A percentile compares a stretch with the other conserved stretches of the same genome.
These are phyloP conservation scores for Macadamia integrifolia DNA, from an alignment of 164 flowering plant genomes.

Conservation along the genomic window DNA sequence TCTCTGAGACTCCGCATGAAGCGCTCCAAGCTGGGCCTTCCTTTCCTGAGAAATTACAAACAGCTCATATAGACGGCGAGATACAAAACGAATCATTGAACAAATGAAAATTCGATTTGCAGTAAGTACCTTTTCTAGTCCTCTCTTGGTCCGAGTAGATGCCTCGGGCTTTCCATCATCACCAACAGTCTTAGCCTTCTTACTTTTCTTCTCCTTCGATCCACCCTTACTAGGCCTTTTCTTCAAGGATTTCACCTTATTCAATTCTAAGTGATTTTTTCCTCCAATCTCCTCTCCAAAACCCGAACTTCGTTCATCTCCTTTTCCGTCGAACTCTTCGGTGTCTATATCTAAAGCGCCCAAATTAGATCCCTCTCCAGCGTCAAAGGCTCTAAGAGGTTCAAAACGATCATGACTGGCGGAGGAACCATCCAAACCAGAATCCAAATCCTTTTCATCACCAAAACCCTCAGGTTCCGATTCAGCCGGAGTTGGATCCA, in stretches of 20 bases:
- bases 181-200: slow-evolving; percentile 19
- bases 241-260: slow-evolving; percentile 14
- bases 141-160: slow-evolving; percentile 26
- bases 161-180: slow-evolving; percentile 22
- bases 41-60: slow-evolving; percentile 47
- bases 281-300: slow-evolving; percentile 6
- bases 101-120: neutral
- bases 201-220: slow-evolving; percentile 21
- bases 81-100: neutral
- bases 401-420: slow-evolving; percentile 14
- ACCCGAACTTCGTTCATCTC: slow-evolving; percentile 10
- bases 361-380: slow-evolving; percentile 5
- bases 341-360: slow-evolving; percentile 5
- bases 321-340: slow-evolving; percentile 18
- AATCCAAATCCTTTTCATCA: slow-evolving; percentile 8
- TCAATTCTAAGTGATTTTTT: slow-evolving; percentile 6
- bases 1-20: slow-evolving; percentile 79
- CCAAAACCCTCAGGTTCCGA: slow-evolving; percentile 14
- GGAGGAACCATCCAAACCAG: slow-evolving; percentile 9
- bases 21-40: slow-evolving; percentile 39
- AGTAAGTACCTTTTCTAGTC: slow-evolving; percentile 41
- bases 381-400: slow-evolving; percentile 24
- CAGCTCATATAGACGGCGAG: neutral
- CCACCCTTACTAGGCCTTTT: slow-evolving; percentile 16
- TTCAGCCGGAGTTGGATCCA: neutral